Conservation (phyloP, 768 basidiomycete genomes). For the Pisolithus albus region DNA sequence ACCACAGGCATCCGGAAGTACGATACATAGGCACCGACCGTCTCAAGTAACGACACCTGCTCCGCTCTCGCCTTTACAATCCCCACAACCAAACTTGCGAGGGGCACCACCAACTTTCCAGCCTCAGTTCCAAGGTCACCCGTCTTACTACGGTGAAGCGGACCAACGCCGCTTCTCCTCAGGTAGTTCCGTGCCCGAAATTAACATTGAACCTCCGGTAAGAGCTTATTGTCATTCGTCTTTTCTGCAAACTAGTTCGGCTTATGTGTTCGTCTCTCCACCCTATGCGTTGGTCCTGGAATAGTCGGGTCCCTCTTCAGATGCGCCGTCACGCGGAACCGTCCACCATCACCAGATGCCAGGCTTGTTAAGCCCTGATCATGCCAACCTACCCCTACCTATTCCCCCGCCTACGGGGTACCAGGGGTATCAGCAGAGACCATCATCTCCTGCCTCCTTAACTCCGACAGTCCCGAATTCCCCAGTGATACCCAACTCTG, state of each 20-base stretch:
- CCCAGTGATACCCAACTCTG: conserved; percentile 2
- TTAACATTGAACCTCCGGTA: conserved; percentile 26
- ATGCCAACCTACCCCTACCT: conserved; percentile 24
- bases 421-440: not conserved
- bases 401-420: conserved; percentile 12
- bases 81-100: conserved; percentile 13
- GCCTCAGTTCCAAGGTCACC: conserved; percentile 17
- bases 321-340: conserved; percentile 25
- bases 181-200: conserved; percentile 30
- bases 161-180: conserved; percentile 22
- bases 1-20: conserved; percentile 9
- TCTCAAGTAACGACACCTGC: conserved; percentile 17
- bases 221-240: conserved; percentile 3
- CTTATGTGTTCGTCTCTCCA: not conserved
- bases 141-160: conserved; percentile 8
- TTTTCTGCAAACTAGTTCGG: not conserved
- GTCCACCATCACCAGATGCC: conserved; percentile 2
- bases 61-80: conserved; percentile 21
- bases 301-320: conserved; percentile 27
- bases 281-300: not conserved
- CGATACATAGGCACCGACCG: conserved; percentile 14
- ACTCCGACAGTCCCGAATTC: conserved; percentile 12
- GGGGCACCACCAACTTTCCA: conserved; percentile 13
- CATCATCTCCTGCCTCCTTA: conserved; percentile 10
- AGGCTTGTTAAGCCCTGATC: conserved; percentile 25